phyloP scores from a whole-genome alignment of 225 moss, liverwort and hornwort genomes.

The Physcomitrellopsis africana region DNA sequence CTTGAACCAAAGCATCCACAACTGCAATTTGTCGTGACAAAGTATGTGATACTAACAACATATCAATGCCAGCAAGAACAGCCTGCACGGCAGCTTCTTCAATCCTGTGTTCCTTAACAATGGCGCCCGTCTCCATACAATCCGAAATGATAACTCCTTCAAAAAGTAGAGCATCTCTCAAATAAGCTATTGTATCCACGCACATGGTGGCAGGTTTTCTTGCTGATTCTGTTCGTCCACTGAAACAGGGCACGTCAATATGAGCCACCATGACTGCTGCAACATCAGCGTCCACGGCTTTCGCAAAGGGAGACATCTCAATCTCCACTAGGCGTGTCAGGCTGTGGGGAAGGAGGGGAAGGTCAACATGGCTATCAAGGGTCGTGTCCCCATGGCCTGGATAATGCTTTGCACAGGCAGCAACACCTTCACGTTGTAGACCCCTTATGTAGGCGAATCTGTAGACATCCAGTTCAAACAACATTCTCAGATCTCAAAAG shows the following conservation, averaged over 20 bases:
- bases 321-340: slow-evolving; percentile 42
- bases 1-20: slow-evolving; percentile 43
- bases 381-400: slow-evolving; percentile 66
- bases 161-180: slow-evolving; percentile 63
- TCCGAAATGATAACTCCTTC: slow-evolving; percentile 71
- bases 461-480: slow-evolving; percentile 17
- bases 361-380: slow-evolving; percentile 62
- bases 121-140: slow-evolving; percentile 70
- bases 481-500: slow-evolving; percentile 21
- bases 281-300: slow-evolving; percentile 69
- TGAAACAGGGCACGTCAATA: slow-evolving; percentile 54
- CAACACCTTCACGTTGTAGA: slow-evolving; percentile 72
- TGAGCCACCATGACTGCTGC: slow-evolving; percentile 82
- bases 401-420: slow-evolving; percentile 82
- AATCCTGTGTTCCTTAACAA: slow-evolving; percentile 42
- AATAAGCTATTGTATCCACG: slow-evolving; percentile 49
- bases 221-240: slow-evolving; percentile 5
- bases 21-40: slow-evolving; percentile 51
- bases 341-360: slow-evolving; percentile 52
- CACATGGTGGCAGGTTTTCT: slow-evolving; percentile 60
- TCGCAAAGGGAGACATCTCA: slow-evolving; percentile 70
- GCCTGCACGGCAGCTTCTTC: slow-evolving; percentile 64
- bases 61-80: slow-evolving; percentile 67
- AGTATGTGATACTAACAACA: slow-evolving; percentile 68
- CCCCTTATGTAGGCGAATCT: slow-evolving; percentile 64